phyloP scores from a whole-genome alignment of 2,329 filamentous ascomycete species.

The Monosporascus sp. region DNA sequence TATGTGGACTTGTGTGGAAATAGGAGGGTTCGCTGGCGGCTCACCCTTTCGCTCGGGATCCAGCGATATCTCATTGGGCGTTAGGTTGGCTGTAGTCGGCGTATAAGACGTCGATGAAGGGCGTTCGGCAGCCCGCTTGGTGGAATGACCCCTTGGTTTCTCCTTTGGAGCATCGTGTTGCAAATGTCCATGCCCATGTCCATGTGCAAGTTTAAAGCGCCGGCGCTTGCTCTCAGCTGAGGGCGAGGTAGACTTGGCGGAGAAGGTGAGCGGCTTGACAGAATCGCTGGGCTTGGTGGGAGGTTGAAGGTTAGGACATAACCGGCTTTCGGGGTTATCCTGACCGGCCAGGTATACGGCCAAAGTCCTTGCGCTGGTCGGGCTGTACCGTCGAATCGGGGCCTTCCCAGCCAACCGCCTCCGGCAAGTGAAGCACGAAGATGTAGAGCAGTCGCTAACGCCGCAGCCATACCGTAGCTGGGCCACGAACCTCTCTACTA shows the following conservation, averaged over 20 bases:
- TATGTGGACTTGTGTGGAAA: constrained; percentile 30
- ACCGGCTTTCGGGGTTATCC: constrained; percentile 65
- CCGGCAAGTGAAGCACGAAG: constrained; percentile 77
- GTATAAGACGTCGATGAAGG: background rate
- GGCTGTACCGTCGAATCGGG: constrained; percentile 73
- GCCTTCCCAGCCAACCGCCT: constrained; percentile 60
- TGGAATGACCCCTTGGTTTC: background rate
- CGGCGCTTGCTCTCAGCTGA: constrained; percentile 10
- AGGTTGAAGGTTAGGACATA: constrained; percentile 54
- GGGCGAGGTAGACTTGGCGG: constrained; percentile 26
- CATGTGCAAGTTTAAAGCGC: background rate
- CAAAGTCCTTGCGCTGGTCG: constrained; percentile 74
- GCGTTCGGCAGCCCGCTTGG: constrained; percentile 1
- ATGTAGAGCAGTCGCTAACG: constrained; percentile 60
- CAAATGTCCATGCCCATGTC: background rate
- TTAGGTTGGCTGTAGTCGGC: background rate
- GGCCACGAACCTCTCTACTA: constrained; percentile 69
- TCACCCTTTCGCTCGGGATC: constrained; percentile 2
- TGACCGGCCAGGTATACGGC: constrained; percentile 77
- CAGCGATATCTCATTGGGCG: constrained; percentile 1
- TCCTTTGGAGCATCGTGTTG: constrained; percentile 1
- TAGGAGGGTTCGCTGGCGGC: constrained; percentile 2
- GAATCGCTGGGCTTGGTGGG: constrained; percentile 40
- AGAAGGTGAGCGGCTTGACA: constrained; percentile 43
- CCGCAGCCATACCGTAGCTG: constrained; percentile 82